Conservation (phyloP, 2,329 filamentous ascomycete species). For the Fusarium falciforme region DNA sequence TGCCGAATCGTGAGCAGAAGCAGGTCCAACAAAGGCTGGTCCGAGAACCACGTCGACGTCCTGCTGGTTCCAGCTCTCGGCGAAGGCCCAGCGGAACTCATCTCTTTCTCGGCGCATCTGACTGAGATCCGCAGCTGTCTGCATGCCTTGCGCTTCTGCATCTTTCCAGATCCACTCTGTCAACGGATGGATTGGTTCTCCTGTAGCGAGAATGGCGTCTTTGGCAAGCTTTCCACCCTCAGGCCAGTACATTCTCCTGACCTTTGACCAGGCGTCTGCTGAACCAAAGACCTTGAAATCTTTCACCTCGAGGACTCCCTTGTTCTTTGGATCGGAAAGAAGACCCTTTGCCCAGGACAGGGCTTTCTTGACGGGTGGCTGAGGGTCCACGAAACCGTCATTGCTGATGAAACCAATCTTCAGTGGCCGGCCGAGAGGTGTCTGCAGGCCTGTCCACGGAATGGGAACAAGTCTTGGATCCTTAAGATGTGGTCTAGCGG, state of each 20-base stretch:
- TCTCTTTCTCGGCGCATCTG: slow-evolving; percentile 40
- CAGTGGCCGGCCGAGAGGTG: slow-evolving; percentile 33
- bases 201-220: slow-evolving; percentile 48
- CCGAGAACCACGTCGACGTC: not conserved
- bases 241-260: slow-evolving; percentile 59
- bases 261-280: slow-evolving; percentile 45
- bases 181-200: slow-evolving; percentile 58
- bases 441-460: slow-evolving; percentile 45
- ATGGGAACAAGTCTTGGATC: slow-evolving; percentile 47
- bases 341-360: slow-evolving; percentile 48
- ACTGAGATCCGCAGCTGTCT: slow-evolving; percentile 28
- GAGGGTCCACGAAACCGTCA: slow-evolving; percentile 52
- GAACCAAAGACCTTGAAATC: slow-evolving; percentile 48
- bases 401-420: slow-evolving; percentile 56
- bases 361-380: slow-evolving; percentile 53
- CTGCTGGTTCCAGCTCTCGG: slow-evolving; percentile 46
- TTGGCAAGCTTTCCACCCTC: slow-evolving; percentile 51
- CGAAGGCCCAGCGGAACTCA: slow-evolving; percentile 47
- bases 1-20: slow-evolving; percentile 37
- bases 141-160: slow-evolving; percentile 38
- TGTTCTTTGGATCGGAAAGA: slow-evolving; percentile 30
- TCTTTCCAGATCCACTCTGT: slow-evolving; percentile 54
- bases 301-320: slow-evolving; percentile 47
- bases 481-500: slow-evolving; percentile 28
- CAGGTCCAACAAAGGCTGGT: not conserved